Evolutionary conservation across 108 stramenopile genomes (phyloP).

Genomic region (Nannochloropsis salina): DNA sequence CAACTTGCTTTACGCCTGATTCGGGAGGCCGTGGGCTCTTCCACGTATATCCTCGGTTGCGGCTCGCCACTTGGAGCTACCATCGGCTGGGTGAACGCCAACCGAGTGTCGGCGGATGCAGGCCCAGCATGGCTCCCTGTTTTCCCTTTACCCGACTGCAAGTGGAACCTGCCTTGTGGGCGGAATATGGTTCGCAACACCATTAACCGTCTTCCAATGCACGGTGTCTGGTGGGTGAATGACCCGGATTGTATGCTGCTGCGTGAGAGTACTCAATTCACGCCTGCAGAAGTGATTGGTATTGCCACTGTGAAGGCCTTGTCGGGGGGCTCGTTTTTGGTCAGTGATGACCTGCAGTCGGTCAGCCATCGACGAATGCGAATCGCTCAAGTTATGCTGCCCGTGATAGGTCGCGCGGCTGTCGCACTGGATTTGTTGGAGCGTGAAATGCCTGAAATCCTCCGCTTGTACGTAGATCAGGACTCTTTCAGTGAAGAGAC

Average conservation of each 20-base stretch:
- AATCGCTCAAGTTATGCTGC: slow-evolving; percentile 68
- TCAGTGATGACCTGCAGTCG: slow-evolving; percentile 78
- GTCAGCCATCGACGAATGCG: slow-evolving; percentile 59
- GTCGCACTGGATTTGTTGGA: slow-evolving; percentile 34
- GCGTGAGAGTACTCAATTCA: slow-evolving; percentile 71
- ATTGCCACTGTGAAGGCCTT: slow-evolving; percentile 78
- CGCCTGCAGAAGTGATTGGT: slow-evolving; percentile 71
- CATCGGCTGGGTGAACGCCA: slow-evolving; percentile 76
- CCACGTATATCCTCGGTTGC: slow-evolving; percentile 76
- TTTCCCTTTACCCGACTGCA: slow-evolving; percentile 72
- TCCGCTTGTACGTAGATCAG: slow-evolving; percentile 22
- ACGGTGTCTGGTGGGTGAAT: slow-evolving; percentile 85
- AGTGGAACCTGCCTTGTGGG: slow-evolving; percentile 79
- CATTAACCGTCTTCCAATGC: slow-evolving; percentile 67
- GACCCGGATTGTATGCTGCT: slow-evolving; percentile 87
- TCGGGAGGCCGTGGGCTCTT: slow-evolving; percentile 68
- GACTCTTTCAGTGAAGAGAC: slow-evolving; percentile 36
- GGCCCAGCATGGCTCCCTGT: slow-evolving; percentile 80
- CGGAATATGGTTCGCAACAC: slow-evolving; percentile 81
- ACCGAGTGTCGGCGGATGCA: slow-evolving; percentile 79
- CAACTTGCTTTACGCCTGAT: slow-evolving; percentile 72
- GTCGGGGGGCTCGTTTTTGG: slow-evolving; percentile 80
- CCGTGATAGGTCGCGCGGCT: slow-evolving; percentile 61
- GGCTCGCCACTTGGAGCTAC: slow-evolving; percentile 73
- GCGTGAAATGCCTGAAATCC: slow-evolving; percentile 25